Conservation (phyloP, 164 flowering plant genomes). For the Amborella trichopoda region DNA sequence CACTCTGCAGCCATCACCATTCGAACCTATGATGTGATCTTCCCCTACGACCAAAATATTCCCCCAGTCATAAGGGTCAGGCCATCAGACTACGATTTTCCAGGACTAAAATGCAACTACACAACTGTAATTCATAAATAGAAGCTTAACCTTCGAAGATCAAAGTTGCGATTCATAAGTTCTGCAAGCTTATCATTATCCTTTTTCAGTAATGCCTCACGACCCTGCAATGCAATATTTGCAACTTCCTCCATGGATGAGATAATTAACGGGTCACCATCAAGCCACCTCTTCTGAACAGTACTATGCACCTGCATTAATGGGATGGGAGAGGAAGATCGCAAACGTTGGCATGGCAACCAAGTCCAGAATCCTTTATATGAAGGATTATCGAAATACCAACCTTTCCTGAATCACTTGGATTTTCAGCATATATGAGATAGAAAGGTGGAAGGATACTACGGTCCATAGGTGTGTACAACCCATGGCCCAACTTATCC, state of each 20-base stretch:
- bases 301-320: constrained; percentile 73
- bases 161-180: constrained; percentile 88
- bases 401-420: constrained; percentile 99
- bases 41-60: too few relatives aligned
- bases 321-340: not conserved
- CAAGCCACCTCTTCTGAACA: constrained; percentile 87
- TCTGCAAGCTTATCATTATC: constrained; percentile 48
- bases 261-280: constrained; percentile 70
- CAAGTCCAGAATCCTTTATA: not conserved
- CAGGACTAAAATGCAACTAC: too few relatives aligned
- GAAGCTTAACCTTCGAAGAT: constrained; percentile 74
- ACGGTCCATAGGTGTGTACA: constrained; percentile 65
- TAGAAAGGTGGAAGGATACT: constrained; percentile 75
- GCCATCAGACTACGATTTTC: too few relatives aligned
- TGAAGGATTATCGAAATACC: constrained; percentile 3
- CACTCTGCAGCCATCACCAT: too few relatives aligned
- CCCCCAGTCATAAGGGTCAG: too few relatives aligned
- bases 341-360: not conserved
- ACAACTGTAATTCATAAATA: too few relatives aligned
- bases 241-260: constrained; percentile 76
- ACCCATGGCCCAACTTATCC: constrained; percentile 78
- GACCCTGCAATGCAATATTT: constrained; percentile 55
- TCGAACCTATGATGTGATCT: too few relatives aligned
- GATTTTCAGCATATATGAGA: constrained; percentile 92
- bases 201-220: constrained; percentile 42